phyloP scores from a whole-genome alignment of 2,329 filamentous ascomycete genomes.

The Plenodomus lindquistii region DNA sequence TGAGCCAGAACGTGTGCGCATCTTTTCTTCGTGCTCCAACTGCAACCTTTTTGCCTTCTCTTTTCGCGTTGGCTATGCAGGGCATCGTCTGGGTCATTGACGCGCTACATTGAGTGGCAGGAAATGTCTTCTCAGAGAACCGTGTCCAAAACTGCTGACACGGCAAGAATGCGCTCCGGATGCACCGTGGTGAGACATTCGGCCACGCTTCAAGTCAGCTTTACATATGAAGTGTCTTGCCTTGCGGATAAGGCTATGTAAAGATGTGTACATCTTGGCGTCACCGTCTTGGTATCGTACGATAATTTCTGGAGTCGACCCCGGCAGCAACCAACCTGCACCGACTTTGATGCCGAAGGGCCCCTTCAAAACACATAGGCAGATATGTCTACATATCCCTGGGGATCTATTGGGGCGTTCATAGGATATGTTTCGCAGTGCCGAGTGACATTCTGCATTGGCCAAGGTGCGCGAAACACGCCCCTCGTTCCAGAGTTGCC shows the following conservation, averaged over 20 bases:
- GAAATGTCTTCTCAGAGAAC: no score
- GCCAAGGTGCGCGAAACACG: constrained; percentile 20
- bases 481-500: constrained; percentile 19
- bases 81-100: no score
- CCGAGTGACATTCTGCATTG: not conserved
- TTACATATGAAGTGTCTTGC: not conserved
- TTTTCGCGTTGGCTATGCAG: no score
- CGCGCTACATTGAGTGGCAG: no score
- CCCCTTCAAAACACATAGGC: not conserved
- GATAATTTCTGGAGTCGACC: not conserved
- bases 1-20: no score
- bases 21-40: no score
- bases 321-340: not conserved
- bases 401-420: not conserved
- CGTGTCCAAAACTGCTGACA: no score
- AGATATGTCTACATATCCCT: not conserved
- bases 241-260: not conserved
- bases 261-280: not conserved
- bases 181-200: not conserved
- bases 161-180: not conserved
- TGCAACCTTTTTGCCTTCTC: no score
- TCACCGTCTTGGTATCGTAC: not conserved
- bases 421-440: not conserved
- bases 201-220: not conserved
- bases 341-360: not conserved